Evolutionary conservation across 2,329 filamentous ascomycete species (phyloP).

Genomic region (Aquanectria penicillioides): DNA sequence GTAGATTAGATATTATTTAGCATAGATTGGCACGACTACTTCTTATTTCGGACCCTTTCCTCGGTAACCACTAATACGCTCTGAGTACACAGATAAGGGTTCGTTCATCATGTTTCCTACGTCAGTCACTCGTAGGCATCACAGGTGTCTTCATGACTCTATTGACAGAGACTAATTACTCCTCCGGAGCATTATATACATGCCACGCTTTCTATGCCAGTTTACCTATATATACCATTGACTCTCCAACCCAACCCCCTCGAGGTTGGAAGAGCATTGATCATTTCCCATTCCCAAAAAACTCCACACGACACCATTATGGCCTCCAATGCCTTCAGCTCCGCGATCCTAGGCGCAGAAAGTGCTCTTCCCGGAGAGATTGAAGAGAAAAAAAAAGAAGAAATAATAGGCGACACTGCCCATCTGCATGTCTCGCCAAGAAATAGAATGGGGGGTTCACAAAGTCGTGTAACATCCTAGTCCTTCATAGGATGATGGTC

Average conservation of each 20-base stretch:
- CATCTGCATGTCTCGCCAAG: constrained; percentile 18
- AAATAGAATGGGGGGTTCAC: constrained; percentile 27
- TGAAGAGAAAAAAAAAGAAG: constrained; percentile 7
- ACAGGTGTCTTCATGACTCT: constrained; percentile 14
- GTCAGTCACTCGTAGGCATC: too few relatives aligned
- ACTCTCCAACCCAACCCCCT: constrained; percentile 18
- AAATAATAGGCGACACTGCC: constrained; percentile 23
- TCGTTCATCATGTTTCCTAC: too few relatives aligned
- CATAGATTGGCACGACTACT: too few relatives aligned
- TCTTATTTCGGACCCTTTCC: too few relatives aligned
- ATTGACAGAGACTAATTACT: constrained; percentile 34
- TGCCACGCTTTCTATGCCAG: constrained; percentile 25
- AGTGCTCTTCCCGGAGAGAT: background rate
- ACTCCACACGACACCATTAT: constrained; percentile 19
- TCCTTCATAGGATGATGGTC: constrained; percentile 34
- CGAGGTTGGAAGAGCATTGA: constrained; percentile 28
- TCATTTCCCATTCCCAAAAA: constrained; percentile 36
- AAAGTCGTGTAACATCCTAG: constrained; percentile 35
- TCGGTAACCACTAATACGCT: too few relatives aligned
- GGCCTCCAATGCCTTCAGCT: constrained; percentile 34
- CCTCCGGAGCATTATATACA: constrained; percentile 32
- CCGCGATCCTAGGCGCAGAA: constrained; percentile 16
- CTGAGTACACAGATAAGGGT: too few relatives aligned
- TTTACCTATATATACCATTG: constrained; percentile 34
- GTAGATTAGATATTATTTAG: too few relatives aligned